A percentile compares a stretch with the other conserved stretches of the same genome.
Conservation (phyloP, 371 early-diverging fungal genomes). For the Rhizopus sp. region DNA sequence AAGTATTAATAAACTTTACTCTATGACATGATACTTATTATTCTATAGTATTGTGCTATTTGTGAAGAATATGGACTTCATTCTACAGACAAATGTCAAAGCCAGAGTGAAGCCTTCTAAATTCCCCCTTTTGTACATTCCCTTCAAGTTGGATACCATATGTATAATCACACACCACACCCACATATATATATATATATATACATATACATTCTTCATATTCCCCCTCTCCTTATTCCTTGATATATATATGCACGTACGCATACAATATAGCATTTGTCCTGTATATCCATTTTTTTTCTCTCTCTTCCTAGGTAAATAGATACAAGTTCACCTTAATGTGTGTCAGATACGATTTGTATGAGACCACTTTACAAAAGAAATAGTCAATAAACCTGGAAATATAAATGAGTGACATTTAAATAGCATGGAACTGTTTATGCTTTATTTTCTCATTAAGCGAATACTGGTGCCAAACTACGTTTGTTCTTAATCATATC, state of each 20-base stretch:
- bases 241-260: too few relatives aligned
- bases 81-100: constrained; percentile 68
- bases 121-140: constrained; percentile 1
- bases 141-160: neutral
- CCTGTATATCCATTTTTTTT: neutral
- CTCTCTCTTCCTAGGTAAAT: constrained; percentile 1
- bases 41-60: constrained; percentile 65
- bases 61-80: constrained; percentile 69
- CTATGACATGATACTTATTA: neutral
- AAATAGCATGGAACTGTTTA: too few relatives aligned
- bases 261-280: too few relatives aligned
- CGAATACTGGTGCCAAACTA: too few relatives aligned
- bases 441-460: too few relatives aligned
- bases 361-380: neutral
- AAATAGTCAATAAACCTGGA: neutral
- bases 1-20: neutral
- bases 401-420: neutral
- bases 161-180: too few relatives aligned
- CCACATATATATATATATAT: too few relatives aligned
- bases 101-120: constrained; percentile 63
- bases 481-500: too few relatives aligned
- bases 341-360: neutral
- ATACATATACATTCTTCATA: too few relatives aligned
- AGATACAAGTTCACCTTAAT: neutral
- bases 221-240: too few relatives aligned